These are phyloP conservation scores for Penicillium sp. DNA, from an alignment of 2,329 filamentous ascomycete species.

Conservation along the genomic window DNA sequence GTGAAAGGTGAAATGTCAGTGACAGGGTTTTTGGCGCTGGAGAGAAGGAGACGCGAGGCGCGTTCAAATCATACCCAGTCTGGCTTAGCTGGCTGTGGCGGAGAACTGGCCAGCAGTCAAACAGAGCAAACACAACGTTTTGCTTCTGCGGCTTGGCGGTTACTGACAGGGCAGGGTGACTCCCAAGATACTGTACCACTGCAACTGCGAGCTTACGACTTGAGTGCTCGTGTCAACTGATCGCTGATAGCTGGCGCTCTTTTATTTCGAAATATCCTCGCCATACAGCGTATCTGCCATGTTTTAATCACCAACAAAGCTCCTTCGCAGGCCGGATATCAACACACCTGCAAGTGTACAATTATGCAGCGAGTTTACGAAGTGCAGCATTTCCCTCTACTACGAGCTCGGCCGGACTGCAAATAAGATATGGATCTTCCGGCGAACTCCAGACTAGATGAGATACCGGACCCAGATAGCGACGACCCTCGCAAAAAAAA, in stretches of 20 bases:
- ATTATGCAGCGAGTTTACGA: slow-evolving; percentile 3
- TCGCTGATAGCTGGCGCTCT: neutral
- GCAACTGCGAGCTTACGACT: neutral
- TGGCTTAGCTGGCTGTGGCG: slow-evolving; percentile 6
- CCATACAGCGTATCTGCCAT: neutral
- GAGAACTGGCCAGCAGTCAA: neutral
- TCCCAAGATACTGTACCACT: neutral
- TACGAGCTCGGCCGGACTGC: slow-evolving; percentile 1
- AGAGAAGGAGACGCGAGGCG: slow-evolving; percentile 12
- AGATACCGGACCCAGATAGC: neutral
- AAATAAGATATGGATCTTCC: slow-evolving; percentile 7
- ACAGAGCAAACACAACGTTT: slow-evolving; percentile 3
- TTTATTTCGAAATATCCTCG: neutral
- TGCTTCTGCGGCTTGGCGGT: neutral
- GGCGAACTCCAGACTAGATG: neutral
- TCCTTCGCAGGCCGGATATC: neutral
- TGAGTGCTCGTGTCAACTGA: slow-evolving; percentile 1
- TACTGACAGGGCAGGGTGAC: neutral
- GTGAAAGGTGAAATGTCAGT: neutral
- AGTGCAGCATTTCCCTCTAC: neutral
- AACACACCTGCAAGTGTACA: neutral
- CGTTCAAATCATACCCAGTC: slow-evolving; percentile 14
- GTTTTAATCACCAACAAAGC: neutral
- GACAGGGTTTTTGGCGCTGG: slow-evolving; percentile 1
- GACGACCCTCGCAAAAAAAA: slow-evolving; percentile 22